phyloP scores from a whole-genome alignment of 768 basidiomycete genomes.

The Boletales sp. region DNA sequence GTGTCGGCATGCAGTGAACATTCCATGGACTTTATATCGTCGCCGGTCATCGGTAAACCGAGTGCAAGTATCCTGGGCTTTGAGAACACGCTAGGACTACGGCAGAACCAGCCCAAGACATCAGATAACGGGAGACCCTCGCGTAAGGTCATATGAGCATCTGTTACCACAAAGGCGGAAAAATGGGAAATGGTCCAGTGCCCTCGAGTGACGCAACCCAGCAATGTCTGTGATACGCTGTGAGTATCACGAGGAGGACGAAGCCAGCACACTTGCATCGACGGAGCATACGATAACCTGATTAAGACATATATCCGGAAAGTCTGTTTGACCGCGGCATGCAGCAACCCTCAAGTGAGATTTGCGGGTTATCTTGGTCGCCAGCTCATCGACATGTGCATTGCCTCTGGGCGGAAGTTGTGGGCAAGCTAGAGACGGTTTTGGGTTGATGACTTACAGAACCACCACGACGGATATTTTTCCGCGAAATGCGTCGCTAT shows the following conservation, averaged over 20 bases:
- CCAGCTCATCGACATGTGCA: conserved; percentile 10
- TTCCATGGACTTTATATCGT: conserved; percentile 39
- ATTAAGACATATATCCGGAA: conserved; percentile 16
- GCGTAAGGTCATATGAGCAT: conserved; percentile 38
- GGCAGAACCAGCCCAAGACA: conserved; percentile 46
- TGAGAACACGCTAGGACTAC: conserved; percentile 28
- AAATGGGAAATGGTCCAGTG: conserved; percentile 42
- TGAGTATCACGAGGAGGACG: conserved; percentile 1
- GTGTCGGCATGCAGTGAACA: conserved; percentile 37
- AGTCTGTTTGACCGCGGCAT: conserved; percentile 11
- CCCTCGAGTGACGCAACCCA: conserved; percentile 36
- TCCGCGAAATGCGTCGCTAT: background rate
- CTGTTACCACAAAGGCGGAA: conserved; percentile 41
- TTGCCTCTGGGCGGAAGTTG: conserved; percentile 9
- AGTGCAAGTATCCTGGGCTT: conserved; percentile 46
- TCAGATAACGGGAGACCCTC: conserved; percentile 39
- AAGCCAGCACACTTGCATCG: conserved; percentile 31
- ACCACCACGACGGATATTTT: conserved; percentile 18
- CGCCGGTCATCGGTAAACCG: conserved; percentile 21
- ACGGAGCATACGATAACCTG: conserved; percentile 41
- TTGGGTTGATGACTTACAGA: conserved; percentile 10
- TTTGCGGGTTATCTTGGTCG: conserved; percentile 10
- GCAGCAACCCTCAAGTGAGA: conserved; percentile 16
- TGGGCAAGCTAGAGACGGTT: background rate
- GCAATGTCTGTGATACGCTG: conserved; percentile 33